Conservation (phyloP, 192 early-diverging fungal species). For the Linnemannia schmuckeri region DNA sequence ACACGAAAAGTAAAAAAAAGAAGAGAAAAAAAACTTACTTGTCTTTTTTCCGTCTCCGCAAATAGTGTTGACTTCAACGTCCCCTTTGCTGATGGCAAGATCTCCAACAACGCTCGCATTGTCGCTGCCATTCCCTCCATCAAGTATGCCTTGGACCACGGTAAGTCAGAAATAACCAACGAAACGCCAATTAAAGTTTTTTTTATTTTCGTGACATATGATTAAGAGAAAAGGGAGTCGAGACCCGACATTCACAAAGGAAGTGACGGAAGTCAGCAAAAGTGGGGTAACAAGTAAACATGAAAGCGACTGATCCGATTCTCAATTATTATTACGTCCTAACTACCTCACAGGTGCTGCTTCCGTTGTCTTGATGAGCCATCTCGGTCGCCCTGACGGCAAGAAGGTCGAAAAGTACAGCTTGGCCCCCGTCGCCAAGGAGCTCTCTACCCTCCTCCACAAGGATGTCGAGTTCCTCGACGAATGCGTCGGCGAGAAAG, state of each 20-base stretch:
- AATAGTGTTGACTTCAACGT: conserved; percentile 98
- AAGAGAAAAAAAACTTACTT: neutral
- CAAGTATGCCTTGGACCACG: conserved; percentile 89
- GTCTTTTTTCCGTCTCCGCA: neutral
- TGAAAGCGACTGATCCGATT: neutral
- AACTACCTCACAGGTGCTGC: conserved; percentile 71
- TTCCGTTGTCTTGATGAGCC: conserved; percentile 94
- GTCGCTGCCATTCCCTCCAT: conserved; percentile 95
- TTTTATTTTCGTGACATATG: neutral
- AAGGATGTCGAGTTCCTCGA: conserved; percentile 91
- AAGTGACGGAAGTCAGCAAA: neutral
- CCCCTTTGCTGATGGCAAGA: conserved; percentile 91
- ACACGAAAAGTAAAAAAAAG: conserved; percentile 11
- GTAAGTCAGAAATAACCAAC: conserved; percentile 53
- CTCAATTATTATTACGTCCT: neutral
- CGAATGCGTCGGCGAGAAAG: conserved; percentile 93
- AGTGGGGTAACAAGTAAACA: neutral
- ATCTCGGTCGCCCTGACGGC: conserved; percentile 98
- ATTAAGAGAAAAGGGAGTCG: neutral
- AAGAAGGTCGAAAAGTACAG: conserved; percentile 90
- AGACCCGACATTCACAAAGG: neutral
- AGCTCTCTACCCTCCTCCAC: conserved; percentile 81
- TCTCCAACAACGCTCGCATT: conserved; percentile 98
- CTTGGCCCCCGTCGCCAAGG: conserved; percentile 90
- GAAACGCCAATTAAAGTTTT: neutral